These are phyloP conservation scores for Epichloe bromicola DNA, from an alignment of 2,329 filamentous ascomycete genomes.

Conservation along the genomic window DNA sequence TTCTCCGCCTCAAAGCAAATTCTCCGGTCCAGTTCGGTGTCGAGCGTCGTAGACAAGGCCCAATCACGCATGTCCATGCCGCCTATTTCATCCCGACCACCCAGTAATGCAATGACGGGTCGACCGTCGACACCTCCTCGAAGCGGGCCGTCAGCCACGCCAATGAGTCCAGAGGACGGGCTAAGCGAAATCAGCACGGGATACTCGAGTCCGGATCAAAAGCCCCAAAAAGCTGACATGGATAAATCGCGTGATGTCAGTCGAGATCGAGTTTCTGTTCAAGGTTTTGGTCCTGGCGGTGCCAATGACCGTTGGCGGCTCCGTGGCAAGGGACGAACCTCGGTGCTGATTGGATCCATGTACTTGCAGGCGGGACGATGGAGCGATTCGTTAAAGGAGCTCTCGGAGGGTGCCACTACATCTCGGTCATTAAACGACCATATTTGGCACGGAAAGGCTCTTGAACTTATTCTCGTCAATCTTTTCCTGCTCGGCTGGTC, in stretches of 20 bases:
- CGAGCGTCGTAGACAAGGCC: conserved; percentile 41
- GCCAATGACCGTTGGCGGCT: conserved; percentile 65
- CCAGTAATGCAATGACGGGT: conserved; percentile 30
- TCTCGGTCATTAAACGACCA: conserved; percentile 77
- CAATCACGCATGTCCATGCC: conserved; percentile 73
- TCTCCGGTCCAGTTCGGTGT: conserved; percentile 41
- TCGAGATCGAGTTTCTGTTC: conserved; percentile 46
- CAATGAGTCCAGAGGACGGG: conserved; percentile 36
- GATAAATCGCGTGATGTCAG: conserved; percentile 35
- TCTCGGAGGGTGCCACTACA: conserved; percentile 65
- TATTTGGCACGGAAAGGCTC: conserved; percentile 91
- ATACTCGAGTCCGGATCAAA: conserved; percentile 29
- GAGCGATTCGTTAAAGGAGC: conserved; percentile 74
- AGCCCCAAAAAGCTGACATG: conserved; percentile 23
- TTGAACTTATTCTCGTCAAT: conserved; percentile 76
- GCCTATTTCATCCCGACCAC: conserved; percentile 38
- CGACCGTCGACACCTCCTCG: conserved; percentile 39
- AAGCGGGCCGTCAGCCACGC: conserved; percentile 34
- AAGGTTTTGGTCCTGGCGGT: conserved; percentile 60
- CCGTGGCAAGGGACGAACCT: conserved; percentile 67
- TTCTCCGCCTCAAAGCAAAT: conserved; percentile 27
- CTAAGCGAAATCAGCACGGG: conserved; percentile 22
- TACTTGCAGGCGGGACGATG: conserved; percentile 85
- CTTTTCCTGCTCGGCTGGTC: conserved; percentile 76
- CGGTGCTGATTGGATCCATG: conserved; percentile 69